Evolutionary conservation across 176 grass and related monocot genomes (phyloP), one percentile per base, ranked within the genome.

Genomic region (Triticum urartu): DNA sequence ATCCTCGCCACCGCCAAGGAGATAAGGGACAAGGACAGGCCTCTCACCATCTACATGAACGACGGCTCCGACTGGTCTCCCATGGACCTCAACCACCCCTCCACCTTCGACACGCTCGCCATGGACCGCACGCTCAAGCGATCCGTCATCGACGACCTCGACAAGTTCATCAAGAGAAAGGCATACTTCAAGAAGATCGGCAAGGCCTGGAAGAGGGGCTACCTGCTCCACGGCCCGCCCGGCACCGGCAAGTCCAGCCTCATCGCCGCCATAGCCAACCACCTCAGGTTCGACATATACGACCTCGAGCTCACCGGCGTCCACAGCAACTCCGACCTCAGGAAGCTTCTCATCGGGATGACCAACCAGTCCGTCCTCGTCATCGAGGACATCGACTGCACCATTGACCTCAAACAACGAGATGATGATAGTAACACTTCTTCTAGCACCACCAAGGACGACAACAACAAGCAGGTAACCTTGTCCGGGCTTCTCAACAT

Each of bases 381-480:
- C 22, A 89, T 94, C 56, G 92, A 92, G 78, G 92, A 94, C 86
- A 89, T 94, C 22, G 92, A 94, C 56, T 21, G 56, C 56, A 59
- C 56, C 56, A 59, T 59, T 9, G 56, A 59, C 56, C 56, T 59
- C 56, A 32, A 68, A 34, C 43, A 91, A 73, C 20, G 81, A 66
- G 69, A 24, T 4, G 71, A 69, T 8, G 6, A 0, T 47, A 45
- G 9, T 45, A 47, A 0, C 15, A 9, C 56, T 9, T 21, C 56
- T 38, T 36, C 35, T 56, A 7, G 14, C 54, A 9, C 6, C 56
- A 59, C 18, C 56, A 59, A 59, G 56, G 56, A 59, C 56, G 56
- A 59, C 0, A 59, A 21, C 56, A 59, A 18, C 50, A 54, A 54
- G 5, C 14, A 68, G 65, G 30, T 94, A 0, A 94, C 92, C 1